Evolutionary conservation across 768 basidiomycete genomes (phyloP), one percentile per base, ranked within the genome.

Genomic region (Cyclocybe cylindracea): DNA sequence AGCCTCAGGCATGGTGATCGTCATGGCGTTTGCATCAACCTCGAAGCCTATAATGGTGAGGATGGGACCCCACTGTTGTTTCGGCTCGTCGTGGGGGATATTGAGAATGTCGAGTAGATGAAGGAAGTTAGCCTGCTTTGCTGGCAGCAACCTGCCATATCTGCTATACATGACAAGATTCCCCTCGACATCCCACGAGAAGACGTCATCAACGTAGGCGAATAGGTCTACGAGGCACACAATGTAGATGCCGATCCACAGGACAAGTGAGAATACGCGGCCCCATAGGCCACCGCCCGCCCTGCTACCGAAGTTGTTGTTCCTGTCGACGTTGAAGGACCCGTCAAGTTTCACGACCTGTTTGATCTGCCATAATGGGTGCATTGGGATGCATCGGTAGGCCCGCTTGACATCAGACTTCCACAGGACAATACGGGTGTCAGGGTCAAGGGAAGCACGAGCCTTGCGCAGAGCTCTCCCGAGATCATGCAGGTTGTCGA

Each of bases 11-110:
- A 70, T 32, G 4, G 68, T 60, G 37, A 75, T 56, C 0, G 63
- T 57, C 58, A 73, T 64, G 0, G 24, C 18, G 13, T 65, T 58
- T 0, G 64, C 35, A 50, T 78, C 66, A 2, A 77, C 67, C 0
- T 56, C 16, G 49, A 77, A 70, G 1, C 77, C 72, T 44, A 77
- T 74, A 48, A 77, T 69, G 8, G 53, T 57, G 5, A 78, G 58
- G 0, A 37, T 18, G 0, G 18, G 5, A 0, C 72, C 73, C 29
- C 18, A 66, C 0, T 70, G n/a, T 48, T 80, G 78, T 54, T 79
- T 80, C 7, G 41, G 19, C 7, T 64, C 44, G 10, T 67, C 61
- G 54, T 78, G 74, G 1, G 75, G 76, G 1, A 75, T 59, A 0
- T 70, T 65, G 4, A 77, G 48, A 0, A 60, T 37, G 49, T 78